phyloP scores from a whole-genome alignment of 345 rosid species.

The Euphorbia pulcherrima region DNA sequence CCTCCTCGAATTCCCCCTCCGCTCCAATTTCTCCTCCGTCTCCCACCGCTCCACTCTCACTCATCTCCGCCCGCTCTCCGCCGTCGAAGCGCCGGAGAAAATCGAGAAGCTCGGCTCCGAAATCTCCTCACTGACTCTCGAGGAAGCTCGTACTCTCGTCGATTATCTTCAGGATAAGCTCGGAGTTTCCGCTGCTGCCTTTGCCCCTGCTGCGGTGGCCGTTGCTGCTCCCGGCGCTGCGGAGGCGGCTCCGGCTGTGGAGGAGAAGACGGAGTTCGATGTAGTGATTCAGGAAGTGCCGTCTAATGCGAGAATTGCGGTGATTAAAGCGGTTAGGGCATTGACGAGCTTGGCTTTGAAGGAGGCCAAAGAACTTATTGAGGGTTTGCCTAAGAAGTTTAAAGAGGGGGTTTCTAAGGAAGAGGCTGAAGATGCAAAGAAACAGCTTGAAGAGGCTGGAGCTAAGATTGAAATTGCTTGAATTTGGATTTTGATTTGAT shows the following conservation, averaged over 20 bases:
- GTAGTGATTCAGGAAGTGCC: slow-evolving; percentile 78
- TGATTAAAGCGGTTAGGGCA: slow-evolving; percentile 75
- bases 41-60: slow-evolving; percentile 24
- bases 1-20: slow-evolving; percentile 40
- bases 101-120: slow-evolving; percentile 60
- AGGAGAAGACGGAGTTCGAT: slow-evolving; percentile 83
- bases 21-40: slow-evolving; percentile 21
- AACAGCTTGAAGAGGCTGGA: slow-evolving; percentile 82
- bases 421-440: slow-evolving; percentile 87
- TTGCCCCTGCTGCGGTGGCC: slow-evolving; percentile 52
- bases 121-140: slow-evolving; percentile 63
- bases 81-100: slow-evolving; percentile 68
- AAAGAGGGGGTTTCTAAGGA: slow-evolving; percentile 70
- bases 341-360: slow-evolving; percentile 74
- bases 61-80: slow-evolving; percentile 53
- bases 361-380: slow-evolving; percentile 84
- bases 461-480: slow-evolving; percentile 60
- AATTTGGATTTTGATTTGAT: background rate
- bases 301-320: slow-evolving; percentile 60
- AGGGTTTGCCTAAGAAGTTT: slow-evolving; percentile 84
- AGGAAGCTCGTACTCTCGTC: slow-evolving; percentile 67
- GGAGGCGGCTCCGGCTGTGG: slow-evolving; percentile 34
- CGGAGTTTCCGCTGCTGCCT: slow-evolving; percentile 71
- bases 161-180: slow-evolving; percentile 82
- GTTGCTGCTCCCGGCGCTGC: slow-evolving; percentile 39